These are phyloP conservation scores for Dichotomocladium elegans DNA, from an alignment of 371 early-diverging fungal genomes.

Conservation along the genomic window DNA sequence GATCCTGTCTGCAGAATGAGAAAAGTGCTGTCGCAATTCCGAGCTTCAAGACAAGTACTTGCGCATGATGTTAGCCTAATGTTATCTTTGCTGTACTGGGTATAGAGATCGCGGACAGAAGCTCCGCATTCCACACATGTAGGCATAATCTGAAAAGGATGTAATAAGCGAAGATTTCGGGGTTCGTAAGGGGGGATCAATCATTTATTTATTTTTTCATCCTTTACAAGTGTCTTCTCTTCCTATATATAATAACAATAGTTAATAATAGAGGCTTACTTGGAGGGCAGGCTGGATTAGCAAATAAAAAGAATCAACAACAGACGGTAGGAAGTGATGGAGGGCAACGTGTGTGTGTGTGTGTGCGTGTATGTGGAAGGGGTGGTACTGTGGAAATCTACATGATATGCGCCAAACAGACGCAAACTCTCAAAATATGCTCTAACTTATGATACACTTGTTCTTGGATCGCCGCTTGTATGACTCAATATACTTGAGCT, in stretches of 20 bases:
- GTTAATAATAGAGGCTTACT: too few species aligned
- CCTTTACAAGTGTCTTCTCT: too few species aligned
- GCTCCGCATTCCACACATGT: slow-evolving; percentile 87
- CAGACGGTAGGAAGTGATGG: background rate
- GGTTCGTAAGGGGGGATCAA: too few species aligned
- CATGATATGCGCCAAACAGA: too few species aligned
- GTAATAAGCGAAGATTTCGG: too few species aligned
- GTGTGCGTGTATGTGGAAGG: background rate
- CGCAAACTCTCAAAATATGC: too few species aligned
- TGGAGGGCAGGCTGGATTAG: background rate
- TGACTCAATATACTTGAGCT: slow-evolving; percentile 71
- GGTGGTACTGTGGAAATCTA: too few species aligned
- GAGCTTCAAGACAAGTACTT: too few species aligned
- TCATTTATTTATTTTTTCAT: too few species aligned
- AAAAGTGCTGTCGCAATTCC: background rate
- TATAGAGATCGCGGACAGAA: slow-evolving; percentile 73
- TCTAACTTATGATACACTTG: slow-evolving; percentile 33
- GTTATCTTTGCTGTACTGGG: slow-evolving; percentile 87
- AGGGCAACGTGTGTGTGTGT: background rate
- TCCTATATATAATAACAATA: too few species aligned
- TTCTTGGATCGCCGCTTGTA: slow-evolving; percentile 62
- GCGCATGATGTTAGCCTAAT: slow-evolving; percentile 86
- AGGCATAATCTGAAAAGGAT: slow-evolving; percentile 38
- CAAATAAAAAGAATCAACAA: background rate
- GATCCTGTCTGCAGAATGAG: slow-evolving; percentile 35